Percentiles rank a stretch among this genome's conserved stretches.
These are phyloP conservation scores for Geum urbanum DNA, from an alignment of 306 rosid genomes.

Conservation along the genomic window DNA sequence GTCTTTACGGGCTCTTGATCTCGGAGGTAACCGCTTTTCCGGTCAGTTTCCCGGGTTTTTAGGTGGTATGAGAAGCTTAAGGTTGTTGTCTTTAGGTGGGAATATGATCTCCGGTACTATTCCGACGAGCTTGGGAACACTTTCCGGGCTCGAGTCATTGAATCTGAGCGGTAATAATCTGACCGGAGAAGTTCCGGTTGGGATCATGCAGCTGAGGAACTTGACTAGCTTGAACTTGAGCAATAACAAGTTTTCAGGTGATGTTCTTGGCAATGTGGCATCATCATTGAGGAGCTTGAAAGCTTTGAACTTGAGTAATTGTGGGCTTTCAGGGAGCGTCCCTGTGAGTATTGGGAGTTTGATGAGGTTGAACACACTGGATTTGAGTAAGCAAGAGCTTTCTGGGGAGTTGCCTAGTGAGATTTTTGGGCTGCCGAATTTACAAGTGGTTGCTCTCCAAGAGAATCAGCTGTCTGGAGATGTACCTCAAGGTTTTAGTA, in stretches of 20 bases:
- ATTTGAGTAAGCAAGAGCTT: conserved; percentile 70
- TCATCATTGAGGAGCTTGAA: conserved; percentile 48
- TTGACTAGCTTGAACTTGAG: conserved; percentile 62
- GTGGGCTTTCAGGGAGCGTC: conserved; percentile 61
- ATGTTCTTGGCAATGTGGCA: conserved; percentile 38
- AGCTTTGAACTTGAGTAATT: conserved; percentile 58
- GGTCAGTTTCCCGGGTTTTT: conserved; percentile 55
- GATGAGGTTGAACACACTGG: conserved; percentile 61
- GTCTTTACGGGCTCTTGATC: conserved; percentile 51
- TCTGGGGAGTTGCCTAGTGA: conserved; percentile 67
- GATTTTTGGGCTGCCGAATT: conserved; percentile 67
- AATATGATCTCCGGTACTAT: conserved; percentile 52
- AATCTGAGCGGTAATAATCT: conserved; percentile 54
- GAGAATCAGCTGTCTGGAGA: conserved; percentile 57
- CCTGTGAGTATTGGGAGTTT: conserved; percentile 55
- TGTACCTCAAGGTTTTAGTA: conserved; percentile 86
- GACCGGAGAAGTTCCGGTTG: conserved; percentile 48
- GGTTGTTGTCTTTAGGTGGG: conserved; percentile 45
- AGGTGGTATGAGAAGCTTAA: conserved; percentile 38
- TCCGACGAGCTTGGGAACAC: conserved; percentile 45
- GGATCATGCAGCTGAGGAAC: conserved; percentile 49
- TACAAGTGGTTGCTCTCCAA: conserved; percentile 59
- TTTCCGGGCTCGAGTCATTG: conserved; percentile 49
- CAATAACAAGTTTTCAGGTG: conserved; percentile 55
- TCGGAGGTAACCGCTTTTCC: conserved; percentile 46